Evolutionary conservation across 2,329 filamentous ascomycete genomes (phyloP), one percentile per base, ranked within the genome.

Genomic region (Neurospora sp.): DNA sequence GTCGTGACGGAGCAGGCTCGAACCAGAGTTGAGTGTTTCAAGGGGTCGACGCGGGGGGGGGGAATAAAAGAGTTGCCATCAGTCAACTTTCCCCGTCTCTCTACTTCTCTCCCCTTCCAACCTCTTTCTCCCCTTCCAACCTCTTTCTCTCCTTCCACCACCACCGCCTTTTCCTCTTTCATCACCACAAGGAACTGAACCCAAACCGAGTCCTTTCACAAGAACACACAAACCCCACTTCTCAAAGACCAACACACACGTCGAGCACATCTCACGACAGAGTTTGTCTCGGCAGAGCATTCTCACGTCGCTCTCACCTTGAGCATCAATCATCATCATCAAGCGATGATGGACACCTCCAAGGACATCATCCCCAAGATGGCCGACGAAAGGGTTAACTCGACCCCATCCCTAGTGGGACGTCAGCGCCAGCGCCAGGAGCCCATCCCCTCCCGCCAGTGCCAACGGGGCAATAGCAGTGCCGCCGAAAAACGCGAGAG

Each of bases 361-460:
- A 6, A 52, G 1, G 43, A 52, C 43, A 52, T 3, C 19, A 2
- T 3, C 4, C 43, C 43, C n/a, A 6, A 23, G 3, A 73, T 68
- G 19, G 70, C 57, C 1, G 71, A 71, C 40, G 72, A 36, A 38
- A 70, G 72, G 12, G 39, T 15, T 5, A 6, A 6, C 39, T 37
- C 8, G 37, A 37, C 37, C 10, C 8, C 37, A 37, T 37, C 37
- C 36, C 36, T 10, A 37, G 36, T 37, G 37, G 8, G 37, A 37
- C 8, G 10, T 0, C 37, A 37, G 37, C 28, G 28, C 1, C 28
- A 6, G 5, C 28, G 28, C 28, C 28, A 33, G 28, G 28, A 28
- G 28, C 28, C 28, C 28, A 33, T 33, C 28, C 28, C 28, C 28
- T 33, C 28, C 28, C 28, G 28, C 28, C 28, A 33, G 28, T 4